These are phyloP conservation scores for Mycogone perniciosa DNA, from an alignment of 2,329 filamentous ascomycete genomes.

Conservation along the genomic window DNA sequence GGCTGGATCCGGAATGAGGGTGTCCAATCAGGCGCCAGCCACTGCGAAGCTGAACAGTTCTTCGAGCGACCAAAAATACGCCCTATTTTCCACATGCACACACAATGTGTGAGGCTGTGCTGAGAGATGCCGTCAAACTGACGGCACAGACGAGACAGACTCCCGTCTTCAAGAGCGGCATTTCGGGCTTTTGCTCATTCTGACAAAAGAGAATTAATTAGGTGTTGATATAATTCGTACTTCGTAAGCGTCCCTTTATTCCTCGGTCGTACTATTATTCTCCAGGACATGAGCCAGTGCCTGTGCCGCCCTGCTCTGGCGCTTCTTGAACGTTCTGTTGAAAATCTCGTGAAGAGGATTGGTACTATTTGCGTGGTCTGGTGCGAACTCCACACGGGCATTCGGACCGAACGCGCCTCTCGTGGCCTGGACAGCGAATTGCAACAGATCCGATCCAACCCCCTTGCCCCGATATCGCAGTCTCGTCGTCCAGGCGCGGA, in stretches of 20 bases:
- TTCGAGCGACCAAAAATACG: too few relatives aligned
- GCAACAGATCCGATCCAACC: conserved; percentile 64
- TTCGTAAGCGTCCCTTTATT: background rate
- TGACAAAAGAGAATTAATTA: background rate
- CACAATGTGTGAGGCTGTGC: too few relatives aligned
- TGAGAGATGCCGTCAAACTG: too few relatives aligned
- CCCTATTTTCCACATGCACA: too few relatives aligned
- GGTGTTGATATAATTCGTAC: background rate
- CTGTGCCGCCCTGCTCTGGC: conserved; percentile 48
- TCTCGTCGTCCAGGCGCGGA: conserved; percentile 76
- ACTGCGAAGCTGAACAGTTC: too few relatives aligned
- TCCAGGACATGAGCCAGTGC: conserved; percentile 31
- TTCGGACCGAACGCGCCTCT: conserved; percentile 56
- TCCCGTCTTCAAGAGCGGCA: too few relatives aligned
- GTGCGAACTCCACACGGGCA: conserved; percentile 59
- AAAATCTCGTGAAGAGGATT: conserved; percentile 54
- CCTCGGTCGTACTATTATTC: conserved; percentile 4
- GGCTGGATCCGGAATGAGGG: too few relatives aligned
- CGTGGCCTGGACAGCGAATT: conserved; percentile 61
- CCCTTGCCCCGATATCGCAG: conserved; percentile 63
- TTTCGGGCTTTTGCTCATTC: too few relatives aligned
- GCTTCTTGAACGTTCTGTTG: conserved; percentile 49
- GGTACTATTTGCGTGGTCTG: conserved; percentile 67
- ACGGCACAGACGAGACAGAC: too few relatives aligned
- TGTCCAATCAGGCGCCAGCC: too few relatives aligned